Evolutionary conservation across 805 yeast species (phyloP).

Genomic region (Pichia kluyveri): DNA sequence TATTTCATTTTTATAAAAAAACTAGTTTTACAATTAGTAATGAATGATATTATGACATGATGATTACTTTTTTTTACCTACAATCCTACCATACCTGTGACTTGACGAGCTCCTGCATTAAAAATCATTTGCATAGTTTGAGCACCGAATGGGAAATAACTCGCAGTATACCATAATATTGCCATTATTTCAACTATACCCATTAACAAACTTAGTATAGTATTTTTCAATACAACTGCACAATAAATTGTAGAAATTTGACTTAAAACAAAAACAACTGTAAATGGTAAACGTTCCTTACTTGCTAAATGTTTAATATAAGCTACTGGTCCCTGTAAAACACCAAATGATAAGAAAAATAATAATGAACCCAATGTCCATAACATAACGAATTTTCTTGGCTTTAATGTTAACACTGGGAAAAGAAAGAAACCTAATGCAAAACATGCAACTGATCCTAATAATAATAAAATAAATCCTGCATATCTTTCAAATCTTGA

Average conservation of each 20-base stretch:
- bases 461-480: constrained; percentile 68
- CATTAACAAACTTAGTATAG: constrained; percentile 67
- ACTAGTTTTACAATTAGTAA: too few species aligned
- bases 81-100: constrained; percentile 34
- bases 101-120: constrained; percentile 29
- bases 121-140: constrained; percentile 52
- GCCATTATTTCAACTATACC: constrained; percentile 75
- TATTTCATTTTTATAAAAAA: too few species aligned
- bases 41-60: too few species aligned
- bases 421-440: constrained; percentile 71
- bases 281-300: constrained; percentile 68
- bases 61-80: neutral
- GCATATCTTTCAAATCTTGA: constrained; percentile 74
- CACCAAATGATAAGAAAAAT: constrained; percentile 83
- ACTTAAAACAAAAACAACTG: constrained; percentile 71
- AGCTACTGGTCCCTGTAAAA: constrained; percentile 85
- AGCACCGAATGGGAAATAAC: constrained; percentile 95
- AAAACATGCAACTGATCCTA: constrained; percentile 75
- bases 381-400: constrained; percentile 79
- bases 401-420: constrained; percentile 84
- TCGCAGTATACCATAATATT: constrained; percentile 80
- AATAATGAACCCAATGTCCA: constrained; percentile 91
- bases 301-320: constrained; percentile 69
- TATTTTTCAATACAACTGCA: constrained; percentile 60
- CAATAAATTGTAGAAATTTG: constrained; percentile 72